Evolutionary conservation across 2,329 filamentous ascomycete genomes (phyloP).

Genomic region (Alternaria viburni): DNA sequence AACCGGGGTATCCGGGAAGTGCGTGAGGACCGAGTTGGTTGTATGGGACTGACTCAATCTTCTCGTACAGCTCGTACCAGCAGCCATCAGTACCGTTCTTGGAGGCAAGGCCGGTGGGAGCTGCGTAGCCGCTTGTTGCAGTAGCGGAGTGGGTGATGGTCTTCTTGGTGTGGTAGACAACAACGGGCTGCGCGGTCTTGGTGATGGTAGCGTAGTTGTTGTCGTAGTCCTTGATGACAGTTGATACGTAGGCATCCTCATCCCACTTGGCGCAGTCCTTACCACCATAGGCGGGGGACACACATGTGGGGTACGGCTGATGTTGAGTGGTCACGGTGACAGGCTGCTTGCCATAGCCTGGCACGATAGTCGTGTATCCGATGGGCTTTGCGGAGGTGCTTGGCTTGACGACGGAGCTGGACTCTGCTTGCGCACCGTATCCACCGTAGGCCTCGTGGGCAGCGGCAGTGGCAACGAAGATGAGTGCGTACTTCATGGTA

Average conservation of each 20-base stretch:
- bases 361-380: constrained; percentile 38
- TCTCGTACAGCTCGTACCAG: constrained; percentile 43
- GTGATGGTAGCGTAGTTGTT: constrained; percentile 35
- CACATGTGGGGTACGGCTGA: constrained; percentile 40
- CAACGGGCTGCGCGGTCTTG: constrained; percentile 32
- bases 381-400: constrained; percentile 16
- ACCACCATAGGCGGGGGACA: constrained; percentile 22
- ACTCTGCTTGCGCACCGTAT: constrained; percentile 13
- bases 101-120: constrained; percentile 7
- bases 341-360: constrained; percentile 32
- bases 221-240: constrained; percentile 35
- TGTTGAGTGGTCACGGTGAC: constrained; percentile 42
- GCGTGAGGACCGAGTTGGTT: constrained; percentile 37
- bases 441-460: constrained; percentile 28
- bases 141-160: constrained; percentile 31
- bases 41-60: constrained; percentile 35
- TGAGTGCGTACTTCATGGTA: constrained; percentile 32
- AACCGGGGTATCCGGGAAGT: constrained; percentile 36
- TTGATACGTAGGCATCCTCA: constrained; percentile 35
- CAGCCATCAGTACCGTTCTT: constrained; percentile 24
- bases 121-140: constrained; percentile 21
- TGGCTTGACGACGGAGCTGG: constrained; percentile 17
- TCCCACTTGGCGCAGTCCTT: constrained; percentile 27
- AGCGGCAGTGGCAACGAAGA: constrained; percentile 35
- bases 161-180: constrained; percentile 36